These are phyloP conservation scores for Sclerotiophoma versabilis DNA, from an alignment of 2,329 filamentous ascomycete species.

Conservation along the genomic window DNA sequence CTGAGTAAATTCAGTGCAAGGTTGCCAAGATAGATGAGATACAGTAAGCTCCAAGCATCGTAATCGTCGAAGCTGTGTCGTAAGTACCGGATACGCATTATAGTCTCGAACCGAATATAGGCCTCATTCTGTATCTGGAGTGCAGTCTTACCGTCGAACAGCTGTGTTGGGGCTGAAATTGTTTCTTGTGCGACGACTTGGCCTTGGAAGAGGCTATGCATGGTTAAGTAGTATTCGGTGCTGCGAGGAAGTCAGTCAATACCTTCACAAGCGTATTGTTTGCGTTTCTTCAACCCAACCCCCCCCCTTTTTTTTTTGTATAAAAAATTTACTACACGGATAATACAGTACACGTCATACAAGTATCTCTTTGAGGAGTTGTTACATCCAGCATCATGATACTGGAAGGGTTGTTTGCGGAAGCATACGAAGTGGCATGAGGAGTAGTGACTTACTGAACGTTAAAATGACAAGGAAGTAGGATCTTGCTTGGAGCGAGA, in stretches of 20 bases:
- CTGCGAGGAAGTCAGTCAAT: not conserved
- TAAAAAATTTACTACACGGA: too few species aligned
- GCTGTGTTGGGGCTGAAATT: not conserved
- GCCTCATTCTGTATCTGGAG: constrained; percentile 1
- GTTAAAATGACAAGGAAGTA: constrained; percentile 9
- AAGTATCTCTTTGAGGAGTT: too few species aligned
- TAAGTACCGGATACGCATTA: constrained; percentile 4
- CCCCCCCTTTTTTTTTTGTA: too few species aligned
- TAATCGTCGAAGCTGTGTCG: constrained; percentile 8
- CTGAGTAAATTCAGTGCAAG: constrained; percentile 2
- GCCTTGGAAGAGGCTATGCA: constrained; percentile 9
- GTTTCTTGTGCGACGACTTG: not conserved
- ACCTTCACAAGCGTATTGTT: not conserved
- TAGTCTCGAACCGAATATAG: constrained; percentile 9
- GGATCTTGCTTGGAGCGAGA: constrained; percentile 3
- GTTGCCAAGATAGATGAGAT: constrained; percentile 11
- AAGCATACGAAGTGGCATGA: too few species aligned
- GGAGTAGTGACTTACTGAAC: constrained; percentile 1
- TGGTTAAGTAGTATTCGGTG: constrained; percentile 3
- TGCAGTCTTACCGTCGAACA: constrained; percentile 6
- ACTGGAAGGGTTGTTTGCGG: too few species aligned
- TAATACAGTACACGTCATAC: too few species aligned
- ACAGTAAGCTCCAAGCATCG: constrained; percentile 7
- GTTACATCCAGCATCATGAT: too few species aligned
- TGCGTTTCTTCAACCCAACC: too few species aligned